These are phyloP conservation scores for Cyclocybe aegerita DNA, from an alignment of 768 basidiomycete species.

Conservation along the genomic window DNA sequence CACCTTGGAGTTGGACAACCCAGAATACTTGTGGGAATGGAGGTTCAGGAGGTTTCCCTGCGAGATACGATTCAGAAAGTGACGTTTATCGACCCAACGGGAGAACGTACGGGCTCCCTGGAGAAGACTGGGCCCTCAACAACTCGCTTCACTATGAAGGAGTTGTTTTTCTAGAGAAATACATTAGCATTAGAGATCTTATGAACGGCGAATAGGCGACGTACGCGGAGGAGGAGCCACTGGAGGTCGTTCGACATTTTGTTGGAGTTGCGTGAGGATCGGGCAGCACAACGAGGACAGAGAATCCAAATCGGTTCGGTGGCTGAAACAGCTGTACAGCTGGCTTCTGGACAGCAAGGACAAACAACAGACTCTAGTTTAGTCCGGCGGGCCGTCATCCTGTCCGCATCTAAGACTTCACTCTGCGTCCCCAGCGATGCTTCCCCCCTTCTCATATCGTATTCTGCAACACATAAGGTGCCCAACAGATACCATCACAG, in stretches of 20 bases:
- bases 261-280: constrained; percentile 25
- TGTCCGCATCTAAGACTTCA: too few species aligned
- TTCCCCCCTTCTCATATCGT: neutral
- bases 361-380: too few species aligned
- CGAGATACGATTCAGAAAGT: constrained; percentile 12
- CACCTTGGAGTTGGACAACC: constrained; percentile 83
- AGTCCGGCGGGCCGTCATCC: too few species aligned
- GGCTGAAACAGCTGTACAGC: constrained; percentile 37
- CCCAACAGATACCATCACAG: constrained; percentile 10
- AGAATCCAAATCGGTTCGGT: constrained; percentile 22
- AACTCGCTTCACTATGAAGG: constrained; percentile 80
- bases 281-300: constrained; percentile 14
- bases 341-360: constrained; percentile 25
- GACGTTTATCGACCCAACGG: neutral
- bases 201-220: constrained; percentile 25
- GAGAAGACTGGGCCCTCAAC: constrained; percentile 78
- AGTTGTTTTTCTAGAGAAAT: constrained; percentile 67
- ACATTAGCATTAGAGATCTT: neutral
- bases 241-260: constrained; percentile 89
- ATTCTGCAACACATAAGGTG: neutral
- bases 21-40: constrained; percentile 93
- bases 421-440: neutral
- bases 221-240: constrained; percentile 89
- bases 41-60: constrained; percentile 86
- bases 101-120: constrained; percentile 69